A percentile compares a stretch with the other conserved stretches of the same genome.
Evolutionary conservation across 2,329 filamentous ascomycete species (phyloP).

Genomic region (Parafenestella ontariensis): DNA sequence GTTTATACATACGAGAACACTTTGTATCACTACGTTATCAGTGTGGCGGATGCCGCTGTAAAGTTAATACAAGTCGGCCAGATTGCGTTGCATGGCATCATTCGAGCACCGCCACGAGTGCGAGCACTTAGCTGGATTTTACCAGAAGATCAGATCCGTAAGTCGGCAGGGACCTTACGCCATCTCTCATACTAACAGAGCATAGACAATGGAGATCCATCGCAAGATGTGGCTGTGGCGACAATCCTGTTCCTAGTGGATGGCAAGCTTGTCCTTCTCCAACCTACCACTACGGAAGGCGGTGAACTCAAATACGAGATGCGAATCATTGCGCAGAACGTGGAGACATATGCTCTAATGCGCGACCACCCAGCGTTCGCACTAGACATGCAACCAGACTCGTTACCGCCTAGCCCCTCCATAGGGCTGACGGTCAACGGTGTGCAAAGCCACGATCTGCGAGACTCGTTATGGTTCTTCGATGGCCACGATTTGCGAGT

Average conservation of each 20-base stretch:
- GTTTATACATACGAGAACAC: slow-evolving; percentile 98
- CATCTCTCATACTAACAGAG: slow-evolving; percentile 21
- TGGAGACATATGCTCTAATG: slow-evolving; percentile 94
- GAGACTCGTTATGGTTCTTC: slow-evolving; percentile 93
- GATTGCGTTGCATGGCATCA: slow-evolving; percentile 96
- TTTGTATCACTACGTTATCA: slow-evolving; percentile 92
- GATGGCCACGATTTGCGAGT: slow-evolving; percentile 84
- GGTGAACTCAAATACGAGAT: slow-evolving; percentile 96
- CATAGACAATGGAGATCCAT: slow-evolving; percentile 82
- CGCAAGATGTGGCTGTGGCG: slow-evolving; percentile 91
- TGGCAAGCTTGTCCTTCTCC: slow-evolving; percentile 90
- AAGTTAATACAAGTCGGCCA: slow-evolving; percentile 93
- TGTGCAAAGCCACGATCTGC: slow-evolving; percentile 65
- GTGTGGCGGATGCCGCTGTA: slow-evolving; percentile 72
- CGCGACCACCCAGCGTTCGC: slow-evolving; percentile 73
- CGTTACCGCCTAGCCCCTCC: slow-evolving; percentile 58
- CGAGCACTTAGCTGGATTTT: slow-evolving; percentile 95
- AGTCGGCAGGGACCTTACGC: slow-evolving; percentile 31
- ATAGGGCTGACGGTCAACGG: slow-evolving; percentile 54
- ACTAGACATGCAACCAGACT: slow-evolving; percentile 56
- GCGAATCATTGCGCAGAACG: slow-evolving; percentile 93
- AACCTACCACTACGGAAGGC: slow-evolving; percentile 81
- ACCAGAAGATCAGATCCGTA: slow-evolving; percentile 83
- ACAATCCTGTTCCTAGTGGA: slow-evolving; percentile 97
- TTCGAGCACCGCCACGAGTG: slow-evolving; percentile 89